A percentile compares a stretch with the other conserved stretches of the same genome.
Evolutionary conservation across 257 asterid genomes (phyloP).

Genomic region (Verbascum thapsus): DNA sequence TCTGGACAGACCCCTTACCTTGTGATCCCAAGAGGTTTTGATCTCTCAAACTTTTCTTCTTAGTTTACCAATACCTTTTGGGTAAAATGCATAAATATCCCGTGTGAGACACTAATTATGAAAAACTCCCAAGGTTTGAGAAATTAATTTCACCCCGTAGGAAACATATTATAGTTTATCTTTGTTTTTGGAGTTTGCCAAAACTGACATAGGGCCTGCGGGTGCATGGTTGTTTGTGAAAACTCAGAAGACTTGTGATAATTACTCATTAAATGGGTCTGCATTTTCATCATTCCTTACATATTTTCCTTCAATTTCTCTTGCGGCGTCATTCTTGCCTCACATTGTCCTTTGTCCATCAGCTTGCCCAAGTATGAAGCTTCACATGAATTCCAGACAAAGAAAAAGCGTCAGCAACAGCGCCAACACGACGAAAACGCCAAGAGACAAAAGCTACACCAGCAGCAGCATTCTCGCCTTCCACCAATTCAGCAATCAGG

Average conservation of each 20-base stretch:
- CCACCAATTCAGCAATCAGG: constrained; percentile 77
- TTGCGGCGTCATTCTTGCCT: constrained; percentile 5
- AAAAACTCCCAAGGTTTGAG: no score
- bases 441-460: constrained; percentile 73
- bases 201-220: no score
- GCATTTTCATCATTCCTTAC: not conserved
- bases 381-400: constrained; percentile 90
- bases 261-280: not conserved
- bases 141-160: not conserved
- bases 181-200: not conserved
- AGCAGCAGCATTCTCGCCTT: constrained; percentile 62
- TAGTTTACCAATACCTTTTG: no score
- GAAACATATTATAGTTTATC: no score
- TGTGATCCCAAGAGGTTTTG: constrained; percentile 82
- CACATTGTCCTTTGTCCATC: constrained; percentile 23
- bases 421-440: constrained; percentile 76
- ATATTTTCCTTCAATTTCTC: not conserved
- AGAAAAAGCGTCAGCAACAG: constrained; percentile 88
- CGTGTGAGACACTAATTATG: no score
- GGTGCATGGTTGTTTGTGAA: not conserved
- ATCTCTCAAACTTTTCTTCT: not conserved
- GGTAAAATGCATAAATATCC: no score
- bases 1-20: constrained; percentile 89
- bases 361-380: constrained; percentile 84
- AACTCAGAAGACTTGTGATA: not conserved